Conservation (phyloP, 768 basidiomycete species). For the Flagelloscypha sp. region DNA sequence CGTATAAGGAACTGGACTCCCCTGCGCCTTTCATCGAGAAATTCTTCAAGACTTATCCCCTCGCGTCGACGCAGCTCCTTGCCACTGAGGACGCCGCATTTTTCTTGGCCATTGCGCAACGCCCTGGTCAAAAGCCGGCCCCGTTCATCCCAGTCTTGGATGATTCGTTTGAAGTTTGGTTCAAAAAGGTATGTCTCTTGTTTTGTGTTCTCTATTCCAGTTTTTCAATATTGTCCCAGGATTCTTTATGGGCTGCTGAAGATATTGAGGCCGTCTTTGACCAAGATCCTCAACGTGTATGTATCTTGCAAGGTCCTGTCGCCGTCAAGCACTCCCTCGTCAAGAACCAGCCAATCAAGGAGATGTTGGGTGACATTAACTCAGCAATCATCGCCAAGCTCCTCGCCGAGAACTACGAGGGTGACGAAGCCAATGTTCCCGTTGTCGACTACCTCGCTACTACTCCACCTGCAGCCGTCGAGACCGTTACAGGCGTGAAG, state of each 20-base stretch:
- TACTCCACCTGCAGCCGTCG: conserved; percentile 27
- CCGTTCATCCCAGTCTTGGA: conserved; percentile 98
- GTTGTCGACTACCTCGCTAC: conserved; percentile 77
- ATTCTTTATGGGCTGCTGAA: conserved; percentile 96
- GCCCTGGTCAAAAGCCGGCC: conserved; percentile 95
- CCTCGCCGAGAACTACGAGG: conserved; percentile 67
- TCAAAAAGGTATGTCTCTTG: conserved; percentile 76
- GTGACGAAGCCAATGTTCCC: conserved; percentile 70
- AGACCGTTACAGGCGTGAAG: conserved; percentile 33
- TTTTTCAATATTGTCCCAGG: conserved; percentile 35
- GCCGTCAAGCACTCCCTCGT: conserved; percentile 80
- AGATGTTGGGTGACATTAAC: conserved; percentile 85
- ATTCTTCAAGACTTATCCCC: conserved; percentile 82
- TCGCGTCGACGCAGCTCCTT: conserved; percentile 78
- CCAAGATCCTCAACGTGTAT: conserved; percentile 96
- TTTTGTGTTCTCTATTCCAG: conserved; percentile 3
- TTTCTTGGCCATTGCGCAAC: conserved; percentile 93
- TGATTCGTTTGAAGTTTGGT: conserved; percentile 94
- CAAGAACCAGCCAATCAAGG: conserved; percentile 92
- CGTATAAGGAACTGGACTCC: conserved; percentile 77
- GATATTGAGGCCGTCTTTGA: conserved; percentile 99
- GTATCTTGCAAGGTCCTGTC: conserved; percentile 94
- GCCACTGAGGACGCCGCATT: conserved; percentile 90
- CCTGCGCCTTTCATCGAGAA: conserved; percentile 66
- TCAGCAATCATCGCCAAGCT: conserved; percentile 68